Evolutionary conservation across 2,329 filamentous ascomycete genomes (phyloP).

Genomic region (Raffaelea ambrosiae): DNA sequence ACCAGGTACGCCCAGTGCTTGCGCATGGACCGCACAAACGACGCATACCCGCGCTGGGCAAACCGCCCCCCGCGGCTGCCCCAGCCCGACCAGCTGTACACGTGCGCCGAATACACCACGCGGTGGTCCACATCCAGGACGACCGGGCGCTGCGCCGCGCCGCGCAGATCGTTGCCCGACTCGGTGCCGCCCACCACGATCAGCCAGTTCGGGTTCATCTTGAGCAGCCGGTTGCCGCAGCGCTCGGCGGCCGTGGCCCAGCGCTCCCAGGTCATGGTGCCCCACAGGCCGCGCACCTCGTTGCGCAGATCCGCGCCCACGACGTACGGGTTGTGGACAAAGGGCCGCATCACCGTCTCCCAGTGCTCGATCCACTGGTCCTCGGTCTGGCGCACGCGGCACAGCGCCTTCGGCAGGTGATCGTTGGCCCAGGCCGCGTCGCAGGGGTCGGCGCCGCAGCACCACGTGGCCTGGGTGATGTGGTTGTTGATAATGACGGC

Average conservation of each 20-base stretch:
- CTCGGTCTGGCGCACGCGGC: constrained; percentile 54
- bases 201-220: constrained; percentile 54
- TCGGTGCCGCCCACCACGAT: constrained; percentile 61
- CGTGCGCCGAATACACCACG: constrained; percentile 60
- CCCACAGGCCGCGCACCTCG: constrained; percentile 61
- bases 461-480: constrained; percentile 62
- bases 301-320: constrained; percentile 61
- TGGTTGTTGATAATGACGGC: constrained; percentile 63
- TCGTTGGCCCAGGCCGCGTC: constrained; percentile 61
- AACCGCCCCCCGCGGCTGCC: constrained; percentile 52
- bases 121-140: constrained; percentile 42
- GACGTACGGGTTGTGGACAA: constrained; percentile 50
- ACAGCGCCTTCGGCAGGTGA: constrained; percentile 46
- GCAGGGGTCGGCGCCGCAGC: constrained; percentile 59
- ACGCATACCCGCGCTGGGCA: constrained; percentile 49
- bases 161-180: constrained; percentile 56
- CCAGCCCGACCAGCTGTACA: constrained; percentile 65
- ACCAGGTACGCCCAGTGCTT: constrained; percentile 60
- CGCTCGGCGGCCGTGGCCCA: constrained; percentile 58
- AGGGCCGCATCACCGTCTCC: constrained; percentile 53
- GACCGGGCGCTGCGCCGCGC: constrained; percentile 47
- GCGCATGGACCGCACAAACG: constrained; percentile 55
- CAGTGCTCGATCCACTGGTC: constrained; percentile 59
- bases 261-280: constrained; percentile 56
- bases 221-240: constrained; percentile 52